Base-by-base conservation (phyloP, 2,329 filamentous ascomycete genomes). In the Cyphellophora europaea region DNA sequence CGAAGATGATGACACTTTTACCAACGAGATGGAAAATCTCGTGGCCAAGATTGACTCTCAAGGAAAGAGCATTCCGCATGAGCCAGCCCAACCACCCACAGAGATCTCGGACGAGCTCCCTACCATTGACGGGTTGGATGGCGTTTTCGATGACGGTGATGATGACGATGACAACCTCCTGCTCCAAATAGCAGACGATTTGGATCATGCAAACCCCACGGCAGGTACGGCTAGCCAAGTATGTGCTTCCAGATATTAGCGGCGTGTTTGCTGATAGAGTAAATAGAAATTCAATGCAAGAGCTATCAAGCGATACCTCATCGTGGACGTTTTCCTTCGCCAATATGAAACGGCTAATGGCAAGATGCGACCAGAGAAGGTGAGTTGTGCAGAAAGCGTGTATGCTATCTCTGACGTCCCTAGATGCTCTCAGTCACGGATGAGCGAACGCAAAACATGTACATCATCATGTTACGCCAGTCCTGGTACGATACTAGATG, bases 401-500 rank as follows among this genome's bases (percentile, higher is more conserved):
- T n/a, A n/a, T n/a, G n/a, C n/a, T n/a, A n/a, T n/a, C n/a, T n/a
- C n/a, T n/a, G 29, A 43, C 93, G 82, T n/a, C n/a, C n/a, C n/a
- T n/a, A n/a, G n/a, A 71, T 93, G 29, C 65, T 98, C 3, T 61
- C 83, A n/a, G 82, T 94, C 16, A 77, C 88, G 58, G 77, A 82
- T 33, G 87, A 95, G 47, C 77, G 71, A 39, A 77, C 72, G 1
- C 78, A 80, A 41, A 58, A 65, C 5, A 68, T 72, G 43, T 81
- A 73, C 49, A 76, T 74, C 2, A 77, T 96, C 18, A 74, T 79
- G 35, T 72, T 98, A 19, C 77, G 89, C 40, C 85, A 84, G 38
- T 82, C 85, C 32, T 98, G 91, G 91, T 72, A 76, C 42, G 82
- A 89, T 31, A 93, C 84, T 5, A 74, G 81, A 18, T 85, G 82